Base-by-base conservation (phyloP, 2,329 filamentous ascomycete species). In the Alternaria arbusti region DNA sequence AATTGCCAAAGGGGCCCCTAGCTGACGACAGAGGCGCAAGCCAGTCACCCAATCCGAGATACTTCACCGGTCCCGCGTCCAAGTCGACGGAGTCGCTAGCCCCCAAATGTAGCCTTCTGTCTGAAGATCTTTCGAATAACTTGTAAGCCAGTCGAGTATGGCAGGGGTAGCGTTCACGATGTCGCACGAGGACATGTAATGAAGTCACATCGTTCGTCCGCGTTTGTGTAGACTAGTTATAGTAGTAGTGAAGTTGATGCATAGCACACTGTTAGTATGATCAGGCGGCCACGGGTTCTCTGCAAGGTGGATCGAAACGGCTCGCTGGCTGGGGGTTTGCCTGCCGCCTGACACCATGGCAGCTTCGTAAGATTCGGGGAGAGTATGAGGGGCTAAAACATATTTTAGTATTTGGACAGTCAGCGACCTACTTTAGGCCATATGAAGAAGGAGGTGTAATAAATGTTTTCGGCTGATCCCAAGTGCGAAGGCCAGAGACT, bases 401-500 rank as follows among this genome's bases (percentile, higher is more conserved):
- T 52, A 25, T 40, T 40, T 15, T 52, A 36, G 49, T 52, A 52
- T 32, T 7, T 36, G 49, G 10, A 23, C 20, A 52, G 30, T 52
- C 49, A 52, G 30, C 30, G 12, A 40, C 7, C 49, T n/a, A 36
- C 12, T 25, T 51, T 11, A 52, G 49, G 30, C 49, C 20, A 20
- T 52, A 52, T 36, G 28, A 52, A 52, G 49, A 52, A 52, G 49
- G 49, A 52, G 49, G 49, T 52, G 49, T 52, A 52, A 52, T 32
- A 52, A 36, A 52, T 52, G 17, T 40, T 40, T n/a, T 52, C 30
- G 49, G 49, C 49, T 36, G 5, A 11, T 23, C 22, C 13, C 49
- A 52, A 40, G 30, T 40, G 20, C 20, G 20, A 52, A 52, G 9
- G 30, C 17, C 9, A 40, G 49, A 23, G 28, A 52, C 22, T 8